Percentiles rank a stretch among this genome's conserved stretches.
Conservation (phyloP, 352 stramenopile genomes). For the Phytophthora pisi region DNA sequence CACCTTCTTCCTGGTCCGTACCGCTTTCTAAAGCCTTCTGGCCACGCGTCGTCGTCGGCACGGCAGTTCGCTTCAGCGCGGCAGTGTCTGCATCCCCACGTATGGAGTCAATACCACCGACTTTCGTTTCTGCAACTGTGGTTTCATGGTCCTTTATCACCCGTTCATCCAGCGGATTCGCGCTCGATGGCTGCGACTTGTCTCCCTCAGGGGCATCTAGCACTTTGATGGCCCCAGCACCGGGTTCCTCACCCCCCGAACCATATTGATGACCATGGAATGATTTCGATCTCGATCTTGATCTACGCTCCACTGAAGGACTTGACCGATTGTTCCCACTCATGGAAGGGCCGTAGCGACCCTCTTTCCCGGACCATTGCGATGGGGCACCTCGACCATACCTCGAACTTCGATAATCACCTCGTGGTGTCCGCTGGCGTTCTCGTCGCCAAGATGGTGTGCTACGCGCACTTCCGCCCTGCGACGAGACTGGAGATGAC, state of each 20-base stretch:
- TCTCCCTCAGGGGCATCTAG: no score
- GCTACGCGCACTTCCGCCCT: conserved; percentile 23
- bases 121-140: not conserved
- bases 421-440: conserved; percentile 4
- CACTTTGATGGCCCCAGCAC: not conserved
- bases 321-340: conserved; percentile 23
- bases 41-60: not conserved
- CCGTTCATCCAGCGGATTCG: not conserved
- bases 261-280: not conserved
- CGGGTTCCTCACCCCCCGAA: not conserved
- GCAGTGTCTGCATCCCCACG: not conserved
- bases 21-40: not conserved
- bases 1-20: not conserved
- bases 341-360: conserved; percentile 8
- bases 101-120: not conserved
- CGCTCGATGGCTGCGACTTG: not conserved
- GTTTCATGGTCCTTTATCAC: not conserved
- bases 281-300: conserved; percentile 16
- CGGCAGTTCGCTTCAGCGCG: not conserved
- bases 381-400: conserved; percentile 12
- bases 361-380: not conserved
- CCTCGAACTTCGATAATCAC: conserved; percentile 13
- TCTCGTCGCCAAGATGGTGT: conserved; percentile 28
- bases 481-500: conserved; percentile 23
- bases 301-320: conserved; percentile 15